Conservation (phyloP, 768 basidiomycete species). For the Sistotremastrum suecicum region DNA sequence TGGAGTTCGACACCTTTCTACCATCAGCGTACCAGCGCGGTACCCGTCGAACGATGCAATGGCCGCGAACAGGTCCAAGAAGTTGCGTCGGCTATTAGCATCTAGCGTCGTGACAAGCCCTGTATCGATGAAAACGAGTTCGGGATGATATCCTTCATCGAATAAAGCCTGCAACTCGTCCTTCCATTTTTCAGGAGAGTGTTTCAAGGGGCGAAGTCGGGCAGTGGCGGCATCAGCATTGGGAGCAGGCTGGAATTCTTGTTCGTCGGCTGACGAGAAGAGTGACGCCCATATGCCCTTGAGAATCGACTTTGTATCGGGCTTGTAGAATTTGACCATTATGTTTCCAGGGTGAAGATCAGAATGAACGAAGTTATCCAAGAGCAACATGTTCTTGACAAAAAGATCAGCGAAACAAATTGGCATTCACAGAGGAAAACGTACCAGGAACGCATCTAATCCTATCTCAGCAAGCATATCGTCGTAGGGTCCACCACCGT, state of each 20-base stretch:
- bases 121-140: conserved; percentile 93
- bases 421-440: conserved; percentile 14
- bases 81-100: conserved; percentile 73
- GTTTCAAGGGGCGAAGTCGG: conserved; percentile 44
- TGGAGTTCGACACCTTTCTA: conserved; percentile 85
- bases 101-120: conserved; percentile 87
- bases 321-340: conserved; percentile 91
- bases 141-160: conserved; percentile 71
- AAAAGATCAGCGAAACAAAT: conserved; percentile 4
- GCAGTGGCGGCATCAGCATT: conserved; percentile 41
- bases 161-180: conserved; percentile 48
- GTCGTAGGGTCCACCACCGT: conserved; percentile 89
- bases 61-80: conserved; percentile 91
- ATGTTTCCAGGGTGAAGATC: conserved; percentile 92
- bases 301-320: conserved; percentile 50
- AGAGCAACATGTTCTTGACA: conserved; percentile 82
- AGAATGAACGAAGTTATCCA: conserved; percentile 95
- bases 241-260: conserved; percentile 15
- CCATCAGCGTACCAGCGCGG: conserved; percentile 88
- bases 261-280: conserved; percentile 25
- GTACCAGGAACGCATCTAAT: conserved; percentile 85
- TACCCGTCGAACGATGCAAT: conserved; percentile 97
- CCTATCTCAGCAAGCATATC: conserved; percentile 83
- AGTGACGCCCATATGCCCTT: conserved; percentile 42
- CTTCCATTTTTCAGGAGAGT: conserved; percentile 55